A percentile compares a stretch with the other conserved stretches of the same genome.
Evolutionary conservation across 1,139 yeast species (phyloP).

Genomic region (Wickerhamomyces sp.): DNA sequence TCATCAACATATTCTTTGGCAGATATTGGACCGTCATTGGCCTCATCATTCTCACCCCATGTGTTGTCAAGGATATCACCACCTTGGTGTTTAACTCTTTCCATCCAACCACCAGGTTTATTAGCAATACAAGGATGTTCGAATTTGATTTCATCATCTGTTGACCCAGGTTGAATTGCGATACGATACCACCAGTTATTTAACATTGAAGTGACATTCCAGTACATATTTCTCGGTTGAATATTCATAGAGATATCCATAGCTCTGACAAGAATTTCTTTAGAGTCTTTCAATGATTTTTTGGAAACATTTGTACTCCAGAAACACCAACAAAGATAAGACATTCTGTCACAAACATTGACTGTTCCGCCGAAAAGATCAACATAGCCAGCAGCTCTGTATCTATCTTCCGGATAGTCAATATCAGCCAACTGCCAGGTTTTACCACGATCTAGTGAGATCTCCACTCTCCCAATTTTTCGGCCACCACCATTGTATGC

Average conservation of each 20-base stretch:
- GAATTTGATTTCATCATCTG: constrained; percentile 20
- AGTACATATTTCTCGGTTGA: constrained; percentile 34
- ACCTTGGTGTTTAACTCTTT: constrained; percentile 29
- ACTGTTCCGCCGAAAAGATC: constrained; percentile 30
- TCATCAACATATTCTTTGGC: constrained; percentile 16
- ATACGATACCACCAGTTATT: constrained; percentile 34
- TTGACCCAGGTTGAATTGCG: constrained; percentile 22
- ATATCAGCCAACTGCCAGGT: constrained; percentile 27
- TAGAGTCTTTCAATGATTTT: constrained; percentile 18
- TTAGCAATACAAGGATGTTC: constrained; percentile 29
- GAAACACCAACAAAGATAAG: constrained; percentile 32
- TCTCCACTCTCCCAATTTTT: constrained; percentile 29
- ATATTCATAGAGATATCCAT: constrained; percentile 32
- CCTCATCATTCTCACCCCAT: constrained; percentile 28
- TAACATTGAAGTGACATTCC: constrained; percentile 34
- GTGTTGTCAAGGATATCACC: constrained; percentile 26
- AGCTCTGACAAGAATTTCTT: constrained; percentile 30
- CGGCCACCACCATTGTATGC: constrained; percentile 34
- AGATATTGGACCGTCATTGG: constrained; percentile 4
- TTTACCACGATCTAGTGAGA: constrained; percentile 29
- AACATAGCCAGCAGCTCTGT: constrained; percentile 26
- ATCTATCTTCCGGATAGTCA: constrained; percentile 30
- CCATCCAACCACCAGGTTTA: constrained; percentile 33
- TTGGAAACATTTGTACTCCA: constrained; percentile 26
- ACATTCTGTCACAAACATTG: constrained; percentile 28